Evolutionary conservation across 2,329 filamentous ascomycete genomes (phyloP).

Genomic region (Nemania diffusa): DNA sequence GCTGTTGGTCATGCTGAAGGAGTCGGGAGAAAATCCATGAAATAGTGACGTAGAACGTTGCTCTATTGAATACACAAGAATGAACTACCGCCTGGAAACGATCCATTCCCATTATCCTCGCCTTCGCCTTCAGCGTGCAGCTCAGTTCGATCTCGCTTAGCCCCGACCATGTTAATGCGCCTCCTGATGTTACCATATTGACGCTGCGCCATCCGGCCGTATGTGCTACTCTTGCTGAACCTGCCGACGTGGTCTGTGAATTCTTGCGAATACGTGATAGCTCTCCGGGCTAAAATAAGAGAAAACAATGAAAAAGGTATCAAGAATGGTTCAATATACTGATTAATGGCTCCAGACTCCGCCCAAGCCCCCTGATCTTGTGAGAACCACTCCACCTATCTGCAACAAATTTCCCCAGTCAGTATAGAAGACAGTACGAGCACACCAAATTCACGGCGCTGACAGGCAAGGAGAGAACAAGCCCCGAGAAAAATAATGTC

Average conservation of each 20-base stretch:
- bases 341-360: conserved; percentile 39
- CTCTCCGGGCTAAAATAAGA: conserved; percentile 10
- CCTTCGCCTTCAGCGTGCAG: conserved; percentile 29
- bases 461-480: conserved; percentile 16
- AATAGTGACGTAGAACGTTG: conserved; percentile 30
- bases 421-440: conserved; percentile 11
- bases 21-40: conserved; percentile 7
- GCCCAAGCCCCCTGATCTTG: conserved; percentile 17
- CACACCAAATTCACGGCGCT: conserved; percentile 1
- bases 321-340: conserved; percentile 34
- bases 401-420: conserved; percentile 5
- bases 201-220: conserved; percentile 18
- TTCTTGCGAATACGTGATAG: conserved; percentile 22
- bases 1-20: neutral
- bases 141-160: conserved; percentile 15
- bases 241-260: conserved; percentile 17
- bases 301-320: conserved; percentile 35
- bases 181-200: conserved; percentile 10
- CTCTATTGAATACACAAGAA: conserved; percentile 38
- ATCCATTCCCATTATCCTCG: conserved; percentile 31
- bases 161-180: conserved; percentile 25
- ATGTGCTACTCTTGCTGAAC: conserved; percentile 25
- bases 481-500: conserved; percentile 3
- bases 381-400: conserved; percentile 11
- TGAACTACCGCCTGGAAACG: conserved; percentile 28